Base-by-base conservation (phyloP, 441 rosid species). In the Bruguiera hainesii region DNA sequence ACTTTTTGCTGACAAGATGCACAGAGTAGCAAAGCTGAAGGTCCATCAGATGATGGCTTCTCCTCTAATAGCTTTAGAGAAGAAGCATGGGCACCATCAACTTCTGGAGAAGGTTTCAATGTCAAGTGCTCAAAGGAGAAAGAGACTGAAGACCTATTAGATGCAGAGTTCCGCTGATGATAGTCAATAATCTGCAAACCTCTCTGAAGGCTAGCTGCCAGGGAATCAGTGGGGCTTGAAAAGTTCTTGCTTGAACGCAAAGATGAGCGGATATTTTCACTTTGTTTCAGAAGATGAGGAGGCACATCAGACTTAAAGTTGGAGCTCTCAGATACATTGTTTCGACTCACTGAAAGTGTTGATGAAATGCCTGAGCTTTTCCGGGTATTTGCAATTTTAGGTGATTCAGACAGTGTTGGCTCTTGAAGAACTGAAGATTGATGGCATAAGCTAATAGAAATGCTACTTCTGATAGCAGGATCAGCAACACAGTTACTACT, bases 171-270 rank as follows among this genome's bases (percentile, higher is more conserved):
- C 67, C 64, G 74, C 64, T 91, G 92, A 60, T 87, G 91, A 78
- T 71, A 56, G 67, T 89, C 97, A 75, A 95, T 92, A 65, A 87
- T 83, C 78, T 90, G 85, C 84, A 90, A 74, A 72, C 99, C 98
- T 78, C 93, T 90, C 55, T 77, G 90, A 64, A 95, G 97, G 79
- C 98, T 92, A 23, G 93, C 93, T 50, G 96, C 98, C 78, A 95
- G 79, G 68, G 89, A 85, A 50, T 93, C 95, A 8, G 98, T 78
- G 30, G 95, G 86, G 48, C 91, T 87, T 63, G 78, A 74, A 75
- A 82, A 78, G 20, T 82, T 52, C 75, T 85, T 88, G 87, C 97
- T 90, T 51, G 89, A 79, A 51, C 69, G 82, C 80, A 90, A 70
- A 61, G 99, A 95, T 68, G 94, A 82, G 61, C 87, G 77, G 58